Evolutionary conservation across 75 land plant genomes (phyloP), one percentile per base, ranked within the genome.

Genomic region (Pinus tabuliformis): DNA sequence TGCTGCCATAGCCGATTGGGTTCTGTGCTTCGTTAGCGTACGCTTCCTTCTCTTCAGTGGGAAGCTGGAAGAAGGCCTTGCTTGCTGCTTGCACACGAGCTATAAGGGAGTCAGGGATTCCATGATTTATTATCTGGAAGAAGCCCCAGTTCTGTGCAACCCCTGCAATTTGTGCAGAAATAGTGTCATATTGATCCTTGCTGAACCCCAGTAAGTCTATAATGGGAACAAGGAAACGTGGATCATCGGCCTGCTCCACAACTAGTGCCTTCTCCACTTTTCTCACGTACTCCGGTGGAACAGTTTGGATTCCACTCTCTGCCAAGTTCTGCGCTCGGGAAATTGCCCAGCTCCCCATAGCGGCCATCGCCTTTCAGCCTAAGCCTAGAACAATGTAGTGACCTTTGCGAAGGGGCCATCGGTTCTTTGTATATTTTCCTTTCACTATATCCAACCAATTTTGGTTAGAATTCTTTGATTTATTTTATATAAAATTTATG

Each of bases 111-210:
- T 65, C 42, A 17, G 70, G 45, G 16, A 65, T 65, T 30, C 70
- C 70, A 65, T 65, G 70, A 5, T 65, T 65, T 20, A 78, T 78
- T 33, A 33, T 33, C 33, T 33, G 33, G 33, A 33, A 33, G 2
- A 33, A 33, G 33, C 33, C 33, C 33, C 80, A 78, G 9, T 78
- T 62, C 54, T 75, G 62, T 33, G 78, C 75, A 17, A 77, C 80
- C 26, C 63, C 12, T 24, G 9, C 2, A 22, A 9, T 24, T 61
- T 28, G 26, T 22, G 4, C 3, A 28, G 30, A 61, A 61, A 26
- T 26, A 28, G 26, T 61, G 3, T 33, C 33, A 33, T 33, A 33
- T 33, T 33, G 33, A 33, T 33, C 33, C 33, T 33, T 33, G 33
- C 33, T 33, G 33, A 33, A 33, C 33, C 33, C 2, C 33, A 0